Conservation (phyloP, 129 eudicot species). For the Pulicaria dysenterica region DNA sequence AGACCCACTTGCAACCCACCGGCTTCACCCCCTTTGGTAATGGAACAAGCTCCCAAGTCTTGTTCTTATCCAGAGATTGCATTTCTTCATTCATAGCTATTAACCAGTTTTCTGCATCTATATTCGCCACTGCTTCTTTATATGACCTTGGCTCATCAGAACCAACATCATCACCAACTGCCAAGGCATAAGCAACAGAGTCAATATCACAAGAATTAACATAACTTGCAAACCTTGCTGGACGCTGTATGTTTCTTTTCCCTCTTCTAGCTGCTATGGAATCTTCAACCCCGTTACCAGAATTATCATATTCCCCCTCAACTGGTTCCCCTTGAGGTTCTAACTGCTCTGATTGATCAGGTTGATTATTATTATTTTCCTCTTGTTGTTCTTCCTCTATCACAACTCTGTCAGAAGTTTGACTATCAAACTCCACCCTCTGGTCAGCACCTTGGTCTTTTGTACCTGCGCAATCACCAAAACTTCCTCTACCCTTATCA, state of each 20-base stretch:
- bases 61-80: not conserved
- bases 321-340: too few relatives aligned
- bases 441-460: not conserved
- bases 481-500: not conserved
- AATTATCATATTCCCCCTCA: too few relatives aligned
- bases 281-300: too few relatives aligned
- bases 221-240: not conserved
- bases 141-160: not conserved
- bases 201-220: not conserved
- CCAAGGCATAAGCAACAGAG: too few relatives aligned
- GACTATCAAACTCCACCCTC: not conserved
- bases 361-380: too few relatives aligned
- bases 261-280: not conserved
- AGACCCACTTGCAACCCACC: not conserved
- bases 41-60: not conserved
- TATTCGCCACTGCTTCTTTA: not conserved
- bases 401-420: not conserved
- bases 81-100: not conserved
- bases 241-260: not conserved
- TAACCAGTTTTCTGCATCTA: not conserved
- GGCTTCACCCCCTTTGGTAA: not conserved
- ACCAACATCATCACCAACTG: not conserved
- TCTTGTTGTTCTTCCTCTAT: too few relatives aligned
- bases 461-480: not conserved
- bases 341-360: too few relatives aligned